These are phyloP conservation scores for Fusarium domesticum DNA, from an alignment of 2,329 filamentous ascomycete species.

Conservation along the genomic window DNA sequence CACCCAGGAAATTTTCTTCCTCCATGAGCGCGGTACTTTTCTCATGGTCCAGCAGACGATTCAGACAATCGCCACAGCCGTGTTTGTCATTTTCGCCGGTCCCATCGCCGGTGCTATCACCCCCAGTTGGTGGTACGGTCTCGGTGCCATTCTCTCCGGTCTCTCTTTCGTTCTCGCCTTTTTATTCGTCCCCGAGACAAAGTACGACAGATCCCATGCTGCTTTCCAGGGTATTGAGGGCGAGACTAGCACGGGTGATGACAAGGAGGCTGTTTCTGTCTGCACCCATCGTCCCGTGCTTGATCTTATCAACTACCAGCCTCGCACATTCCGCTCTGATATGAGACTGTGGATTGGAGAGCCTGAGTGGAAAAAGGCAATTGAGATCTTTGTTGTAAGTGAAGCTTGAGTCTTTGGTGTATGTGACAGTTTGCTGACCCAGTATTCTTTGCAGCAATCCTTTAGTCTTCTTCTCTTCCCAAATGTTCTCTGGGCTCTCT, in stretches of 20 bases:
- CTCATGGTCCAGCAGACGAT: constrained; percentile 25
- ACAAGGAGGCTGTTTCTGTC: constrained; percentile 1
- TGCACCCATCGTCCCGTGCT: constrained; percentile 19
- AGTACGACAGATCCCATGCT: constrained; percentile 3
- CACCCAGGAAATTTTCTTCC: constrained; percentile 22
- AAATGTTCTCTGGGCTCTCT: constrained; percentile 22
- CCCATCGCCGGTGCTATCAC: constrained; percentile 10
- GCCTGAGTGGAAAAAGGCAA: constrained; percentile 15
- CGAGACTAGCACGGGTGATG: neutral
- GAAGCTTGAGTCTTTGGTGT: neutral
- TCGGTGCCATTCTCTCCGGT: constrained; percentile 4
- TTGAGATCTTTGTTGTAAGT: constrained; percentile 13
- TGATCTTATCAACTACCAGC: constrained; percentile 19
- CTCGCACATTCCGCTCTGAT: constrained; percentile 20
- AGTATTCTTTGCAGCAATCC: constrained; percentile 18
- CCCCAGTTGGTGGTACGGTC: constrained; percentile 10
- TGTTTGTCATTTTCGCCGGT: constrained; percentile 9
- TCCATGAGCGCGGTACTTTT: constrained; percentile 18
- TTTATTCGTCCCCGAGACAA: constrained; percentile 9
- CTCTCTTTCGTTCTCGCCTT: constrained; percentile 6
- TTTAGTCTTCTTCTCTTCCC: constrained; percentile 22
- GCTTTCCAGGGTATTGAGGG: constrained; percentile 2
- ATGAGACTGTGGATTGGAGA: constrained; percentile 21
- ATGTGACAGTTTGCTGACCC: neutral
- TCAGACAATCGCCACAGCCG: constrained; percentile 16